Percentiles rank a stretch among this genome's conserved stretches.
phyloP scores from a whole-genome alignment of 2,329 filamentous ascomycete genomes.

The Penicillium sp. region DNA sequence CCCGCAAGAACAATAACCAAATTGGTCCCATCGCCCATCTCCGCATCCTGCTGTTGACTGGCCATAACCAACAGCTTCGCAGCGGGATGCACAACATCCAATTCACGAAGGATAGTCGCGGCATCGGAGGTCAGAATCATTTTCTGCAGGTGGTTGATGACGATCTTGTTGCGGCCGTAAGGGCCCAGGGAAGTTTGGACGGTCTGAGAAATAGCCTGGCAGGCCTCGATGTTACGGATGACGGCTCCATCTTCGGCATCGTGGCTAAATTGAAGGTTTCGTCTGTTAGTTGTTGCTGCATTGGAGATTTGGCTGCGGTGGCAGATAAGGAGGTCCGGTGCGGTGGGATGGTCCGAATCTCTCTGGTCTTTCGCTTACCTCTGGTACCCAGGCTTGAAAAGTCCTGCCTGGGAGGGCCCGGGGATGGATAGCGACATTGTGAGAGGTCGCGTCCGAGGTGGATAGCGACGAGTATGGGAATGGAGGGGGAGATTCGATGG shows the following conservation, averaged over 20 bases:
- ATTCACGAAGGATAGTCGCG: slow-evolving; percentile 91
- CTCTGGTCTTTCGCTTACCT: slow-evolving; percentile 55
- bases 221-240: slow-evolving; percentile 97
- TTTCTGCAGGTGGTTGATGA: slow-evolving; percentile 99
- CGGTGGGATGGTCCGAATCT: slow-evolving; percentile 4
- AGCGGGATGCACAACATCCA: slow-evolving; percentile 96
- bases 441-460: slow-evolving; percentile 21
- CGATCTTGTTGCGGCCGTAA: slow-evolving; percentile 98
- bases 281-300: slow-evolving; percentile 10
- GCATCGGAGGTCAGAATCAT: slow-evolving; percentile 99
- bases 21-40: slow-evolving; percentile 99
- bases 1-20: slow-evolving; percentile 93
- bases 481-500: slow-evolving; percentile 19
- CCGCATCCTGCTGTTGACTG: slow-evolving; percentile 94
- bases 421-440: slow-evolving; percentile 90
- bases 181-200: slow-evolving; percentile 96
- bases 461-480: slow-evolving; percentile 20
- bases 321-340: slow-evolving; percentile 21
- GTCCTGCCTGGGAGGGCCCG: slow-evolving; percentile 80
- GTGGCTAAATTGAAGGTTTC: slow-evolving; percentile 59
- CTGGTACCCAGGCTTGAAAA: slow-evolving; percentile 96
- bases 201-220: slow-evolving; percentile 87
- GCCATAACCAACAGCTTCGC: slow-evolving; percentile 98
- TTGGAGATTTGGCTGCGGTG: slow-evolving; percentile 7
- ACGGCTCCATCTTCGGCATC: slow-evolving; percentile 98